Evolutionary conservation across 2,329 filamentous ascomycete genomes (phyloP).

Genomic region (Diaporthe ampelina): DNA sequence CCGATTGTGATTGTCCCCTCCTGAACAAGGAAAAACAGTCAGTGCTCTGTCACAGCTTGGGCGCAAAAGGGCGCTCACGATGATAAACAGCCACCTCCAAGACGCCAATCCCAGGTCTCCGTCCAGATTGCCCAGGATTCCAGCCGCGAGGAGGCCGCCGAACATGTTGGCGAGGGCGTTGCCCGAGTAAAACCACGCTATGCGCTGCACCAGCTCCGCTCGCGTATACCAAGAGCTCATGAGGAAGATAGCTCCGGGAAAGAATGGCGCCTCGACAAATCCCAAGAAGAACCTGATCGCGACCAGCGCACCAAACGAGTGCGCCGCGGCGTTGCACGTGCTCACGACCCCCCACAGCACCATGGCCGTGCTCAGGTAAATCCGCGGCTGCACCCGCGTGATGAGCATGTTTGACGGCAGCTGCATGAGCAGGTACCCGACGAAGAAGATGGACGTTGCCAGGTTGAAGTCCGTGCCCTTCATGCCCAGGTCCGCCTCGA

Average conservation of each 20-base stretch:
- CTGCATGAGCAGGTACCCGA: constrained; percentile 73
- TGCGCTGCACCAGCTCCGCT: constrained; percentile 58
- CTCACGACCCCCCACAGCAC: constrained; percentile 57
- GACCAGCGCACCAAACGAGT: constrained; percentile 58
- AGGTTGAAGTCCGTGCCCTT: constrained; percentile 70
- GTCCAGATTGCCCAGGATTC: constrained; percentile 59
- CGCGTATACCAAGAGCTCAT: constrained; percentile 63
- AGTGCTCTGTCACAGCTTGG: not conserved
- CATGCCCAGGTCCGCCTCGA: constrained; percentile 68
- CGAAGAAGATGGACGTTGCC: constrained; percentile 68
- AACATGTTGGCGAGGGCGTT: constrained; percentile 65
- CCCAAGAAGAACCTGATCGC: constrained; percentile 63
- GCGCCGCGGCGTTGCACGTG: constrained; percentile 61
- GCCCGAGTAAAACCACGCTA: constrained; percentile 62
- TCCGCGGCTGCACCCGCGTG: constrained; percentile 65
- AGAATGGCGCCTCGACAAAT: constrained; percentile 62
- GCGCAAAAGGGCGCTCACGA: constrained; percentile 39
- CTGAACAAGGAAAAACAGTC: not conserved
- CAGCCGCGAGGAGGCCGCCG: constrained; percentile 64
- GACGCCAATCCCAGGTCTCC: constrained; percentile 49
- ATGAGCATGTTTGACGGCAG: constrained; percentile 70
- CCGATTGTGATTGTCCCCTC: constrained; percentile 39
- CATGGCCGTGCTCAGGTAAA: constrained; percentile 66
- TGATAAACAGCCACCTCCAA: constrained; percentile 52
- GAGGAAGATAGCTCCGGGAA: constrained; percentile 62